Percentiles rank a stretch among this genome's conserved stretches.
phyloP scores from a whole-genome alignment of 2,329 filamentous ascomycete genomes.

The Cytospora schulzeri region DNA sequence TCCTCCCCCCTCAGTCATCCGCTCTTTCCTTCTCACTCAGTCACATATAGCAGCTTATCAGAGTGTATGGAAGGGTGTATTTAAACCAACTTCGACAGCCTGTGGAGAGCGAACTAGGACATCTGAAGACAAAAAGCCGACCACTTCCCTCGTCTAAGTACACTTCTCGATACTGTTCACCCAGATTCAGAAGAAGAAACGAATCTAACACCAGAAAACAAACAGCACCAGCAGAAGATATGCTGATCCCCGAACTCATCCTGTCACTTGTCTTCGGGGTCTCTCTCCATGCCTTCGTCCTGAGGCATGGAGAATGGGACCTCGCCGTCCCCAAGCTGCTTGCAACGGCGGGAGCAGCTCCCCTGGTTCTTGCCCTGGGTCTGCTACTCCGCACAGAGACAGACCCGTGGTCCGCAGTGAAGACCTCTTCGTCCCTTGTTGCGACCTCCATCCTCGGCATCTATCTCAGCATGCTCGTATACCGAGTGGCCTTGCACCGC shows the following conservation, averaged over 20 bases:
- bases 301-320: constrained; percentile 23
- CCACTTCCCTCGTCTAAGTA: no score
- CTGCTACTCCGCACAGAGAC: not conserved
- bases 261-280: constrained; percentile 9
- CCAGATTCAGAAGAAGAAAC: not conserved
- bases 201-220: not conserved
- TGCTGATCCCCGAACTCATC: constrained; percentile 1
- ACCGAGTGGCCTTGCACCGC: constrained; percentile 21
- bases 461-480: constrained; percentile 22
- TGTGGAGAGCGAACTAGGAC: no score
- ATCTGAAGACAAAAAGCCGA: no score
- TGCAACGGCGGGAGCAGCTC: constrained; percentile 6
- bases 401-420: not conserved
- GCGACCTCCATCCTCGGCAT: constrained; percentile 2
- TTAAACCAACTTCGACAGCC: no score
- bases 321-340: constrained; percentile 7
- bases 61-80: no score
- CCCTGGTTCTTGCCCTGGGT: constrained; percentile 8
- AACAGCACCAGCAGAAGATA: not conserved
- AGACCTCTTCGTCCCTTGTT: constrained; percentile 5
- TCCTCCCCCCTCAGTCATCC: no score
- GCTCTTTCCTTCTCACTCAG: no score
- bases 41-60: no score
- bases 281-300: constrained; percentile 12
- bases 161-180: not conserved